Evolutionary conservation across 805 yeast species (phyloP).

Genomic region (Barnettozyma salicaria): DNA sequence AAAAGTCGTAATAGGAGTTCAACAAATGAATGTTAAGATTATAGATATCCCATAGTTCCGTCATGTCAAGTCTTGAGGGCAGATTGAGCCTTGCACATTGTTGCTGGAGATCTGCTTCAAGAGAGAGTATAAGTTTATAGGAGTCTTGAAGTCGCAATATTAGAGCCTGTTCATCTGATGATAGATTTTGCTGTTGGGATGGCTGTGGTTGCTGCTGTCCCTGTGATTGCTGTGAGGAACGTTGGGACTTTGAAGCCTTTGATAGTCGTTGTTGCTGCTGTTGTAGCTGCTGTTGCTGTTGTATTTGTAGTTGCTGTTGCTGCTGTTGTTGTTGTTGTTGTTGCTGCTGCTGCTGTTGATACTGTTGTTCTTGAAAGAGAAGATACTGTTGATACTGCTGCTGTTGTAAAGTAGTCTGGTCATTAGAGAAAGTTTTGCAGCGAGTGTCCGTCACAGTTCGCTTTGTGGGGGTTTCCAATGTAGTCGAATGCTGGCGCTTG

Average conservation of each 20-base stretch:
- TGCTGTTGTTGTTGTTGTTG: background rate
- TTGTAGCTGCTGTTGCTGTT: slow-evolving; percentile 4
- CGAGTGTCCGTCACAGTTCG: slow-evolving; percentile 9
- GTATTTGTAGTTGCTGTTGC: slow-evolving; percentile 3
- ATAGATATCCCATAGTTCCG: slow-evolving; percentile 67
- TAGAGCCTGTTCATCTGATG: slow-evolving; percentile 58
- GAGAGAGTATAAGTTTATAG: slow-evolving; percentile 59
- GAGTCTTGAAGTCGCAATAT: slow-evolving; percentile 71
- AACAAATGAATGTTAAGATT: slow-evolving; percentile 59
- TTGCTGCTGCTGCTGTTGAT: slow-evolving; percentile 3
- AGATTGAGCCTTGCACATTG: slow-evolving; percentile 56
- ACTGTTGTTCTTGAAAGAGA: slow-evolving; percentile 5
- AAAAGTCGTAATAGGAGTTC: slow-evolving; percentile 67
- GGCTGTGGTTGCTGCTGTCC: slow-evolving; percentile 6
- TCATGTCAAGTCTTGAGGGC: slow-evolving; percentile 50
- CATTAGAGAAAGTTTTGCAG: slow-evolving; percentile 11
- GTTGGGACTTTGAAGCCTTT: slow-evolving; percentile 8
- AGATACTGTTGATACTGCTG: slow-evolving; percentile 3
- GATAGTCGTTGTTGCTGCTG: slow-evolving; percentile 7
- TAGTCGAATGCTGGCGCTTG: slow-evolving; percentile 13
- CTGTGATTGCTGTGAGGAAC: slow-evolving; percentile 1
- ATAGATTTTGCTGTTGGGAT: slow-evolving; percentile 16
- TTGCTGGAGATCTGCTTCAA: slow-evolving; percentile 64
- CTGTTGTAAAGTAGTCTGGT: background rate
- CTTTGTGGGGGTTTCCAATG: slow-evolving; percentile 10